Evolutionary conservation across 139 green algal species (phyloP), one percentile per base, ranked within the genome.

Genomic region (Chlorella vulgaris): DNA sequence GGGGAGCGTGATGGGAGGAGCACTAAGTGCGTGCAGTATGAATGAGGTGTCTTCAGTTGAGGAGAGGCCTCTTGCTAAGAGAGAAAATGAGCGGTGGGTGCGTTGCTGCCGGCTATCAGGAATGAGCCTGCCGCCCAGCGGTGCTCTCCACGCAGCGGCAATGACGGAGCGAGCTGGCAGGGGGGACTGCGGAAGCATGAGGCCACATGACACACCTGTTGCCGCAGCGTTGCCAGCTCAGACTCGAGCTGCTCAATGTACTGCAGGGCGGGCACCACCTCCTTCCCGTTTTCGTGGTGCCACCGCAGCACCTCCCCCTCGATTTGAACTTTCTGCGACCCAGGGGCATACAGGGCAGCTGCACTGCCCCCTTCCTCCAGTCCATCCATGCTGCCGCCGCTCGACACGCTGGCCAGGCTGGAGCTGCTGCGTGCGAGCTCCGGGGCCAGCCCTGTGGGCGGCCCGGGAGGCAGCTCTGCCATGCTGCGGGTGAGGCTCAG

Each of bases 281-380:
- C 86, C 63, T 90, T 74, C 29, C 91, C 94, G 0, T 89, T 65
- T 38, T 89, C 82, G 28, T 91, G 68, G 83, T 95, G 84, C 94
- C 94, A 98, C 8, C 94, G 78, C 69, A 97, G 42, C 60, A 98
- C 94, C 53, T 98, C 87, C 6, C 94, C 94, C 35, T 85, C 28
- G 21, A 97, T 81, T 4, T 84, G 55, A 26, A 74, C 21, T 36
- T 83, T 83, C 77, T 82, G 69, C 35, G 53, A 50, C 7, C 73
- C 73, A 0, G 73, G 73, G 0, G 73, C 73, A 26, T 79, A 79
- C 6, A 33, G 39, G 19, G 51, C 7, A 13, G 38, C 55, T n/a
- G 55, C 55, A 8, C 15, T 21, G 28, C 18, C 55, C 55, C 15
- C 55, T 21, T 65, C 55, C 55, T 65, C 55, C 55, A 65, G 55